Conservation (phyloP, 1,284 basidiomycete species). For the Trametes hirsuta region DNA sequence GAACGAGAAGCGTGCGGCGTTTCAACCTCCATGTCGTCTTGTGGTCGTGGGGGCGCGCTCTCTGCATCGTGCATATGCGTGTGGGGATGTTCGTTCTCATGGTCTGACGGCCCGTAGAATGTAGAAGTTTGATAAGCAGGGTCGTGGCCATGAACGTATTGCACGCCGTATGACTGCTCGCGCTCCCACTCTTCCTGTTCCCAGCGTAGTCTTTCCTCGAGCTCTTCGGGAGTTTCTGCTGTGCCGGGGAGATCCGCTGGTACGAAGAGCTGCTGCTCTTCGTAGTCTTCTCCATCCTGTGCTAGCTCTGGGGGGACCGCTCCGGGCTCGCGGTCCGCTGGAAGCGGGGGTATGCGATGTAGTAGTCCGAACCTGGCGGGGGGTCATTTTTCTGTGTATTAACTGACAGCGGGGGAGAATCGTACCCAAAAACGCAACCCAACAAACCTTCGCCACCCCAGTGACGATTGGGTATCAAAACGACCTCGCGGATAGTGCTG, state of each 20-base stretch:
- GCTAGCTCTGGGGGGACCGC: slow-evolving; percentile 55
- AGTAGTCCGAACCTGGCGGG: slow-evolving; percentile 73
- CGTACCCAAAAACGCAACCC: slow-evolving; percentile 92
- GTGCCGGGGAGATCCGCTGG: slow-evolving; percentile 57
- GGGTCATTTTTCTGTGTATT: not conserved
- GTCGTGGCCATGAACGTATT: slow-evolving; percentile 31
- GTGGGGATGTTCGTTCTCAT: slow-evolving; percentile 23
- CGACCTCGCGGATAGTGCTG: slow-evolving; percentile 89
- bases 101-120: slow-evolving; percentile 24
- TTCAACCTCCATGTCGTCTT: slow-evolving; percentile 12
- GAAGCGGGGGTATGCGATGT: slow-evolving; percentile 84
- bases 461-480: slow-evolving; percentile 90
- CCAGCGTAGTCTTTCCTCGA: slow-evolving; percentile 43
- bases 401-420: slow-evolving; percentile 20
- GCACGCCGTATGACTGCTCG: slow-evolving; percentile 34
- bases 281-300: slow-evolving; percentile 53
- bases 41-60: not conserved
- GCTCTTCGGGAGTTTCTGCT: slow-evolving; percentile 37
- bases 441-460: slow-evolving; percentile 96
- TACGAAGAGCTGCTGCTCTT: slow-evolving; percentile 69
- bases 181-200: slow-evolving; percentile 46
- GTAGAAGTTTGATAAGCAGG: slow-evolving; percentile 35
- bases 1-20: slow-evolving; percentile 24
- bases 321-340: slow-evolving; percentile 55
- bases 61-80: slow-evolving; percentile 15